Evolutionary conservation across 129 eudicot genomes (phyloP).

Genomic region (Escallonia herrerae): DNA sequence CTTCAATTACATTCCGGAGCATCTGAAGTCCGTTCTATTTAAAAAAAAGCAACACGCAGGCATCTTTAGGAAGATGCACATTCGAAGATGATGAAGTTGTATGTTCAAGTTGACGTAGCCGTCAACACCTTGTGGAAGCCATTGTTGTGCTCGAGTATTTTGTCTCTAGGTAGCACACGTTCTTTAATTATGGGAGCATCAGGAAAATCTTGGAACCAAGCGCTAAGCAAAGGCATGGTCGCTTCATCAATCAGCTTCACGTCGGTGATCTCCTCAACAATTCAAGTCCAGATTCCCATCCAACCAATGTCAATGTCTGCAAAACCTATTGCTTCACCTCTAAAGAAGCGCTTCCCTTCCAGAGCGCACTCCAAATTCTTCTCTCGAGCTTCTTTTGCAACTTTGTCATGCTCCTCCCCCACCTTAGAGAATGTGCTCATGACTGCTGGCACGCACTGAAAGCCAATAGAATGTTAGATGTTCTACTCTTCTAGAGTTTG

Average conservation of each 20-base stretch:
- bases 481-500: too few relatives aligned
- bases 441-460: conserved; percentile 4
- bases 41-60: too few relatives aligned
- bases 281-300: conserved; percentile 7
- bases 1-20: too few relatives aligned
- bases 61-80: too few relatives aligned
- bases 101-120: too few relatives aligned
- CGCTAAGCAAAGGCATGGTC: conserved; percentile 1
- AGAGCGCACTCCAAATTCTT: conserved; percentile 5
- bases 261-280: conserved; percentile 2
- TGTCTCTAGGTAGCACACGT: background rate
- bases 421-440: background rate
- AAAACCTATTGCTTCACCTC: conserved; percentile 12
- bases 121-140: background rate
- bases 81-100: too few relatives aligned
- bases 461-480: background rate
- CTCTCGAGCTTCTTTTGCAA: conserved; percentile 12
- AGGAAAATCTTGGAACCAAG: background rate
- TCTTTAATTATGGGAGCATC: conserved; percentile 3
- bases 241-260: conserved; percentile 3
- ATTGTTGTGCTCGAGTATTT: too few relatives aligned
- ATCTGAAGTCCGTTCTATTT: too few relatives aligned
- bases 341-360: conserved; percentile 8
- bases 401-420: conserved; percentile 7
- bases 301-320: conserved; percentile 5